phyloP scores from a whole-genome alignment of 768 basidiomycete species.

The Rhodotorula taiwanensis region DNA sequence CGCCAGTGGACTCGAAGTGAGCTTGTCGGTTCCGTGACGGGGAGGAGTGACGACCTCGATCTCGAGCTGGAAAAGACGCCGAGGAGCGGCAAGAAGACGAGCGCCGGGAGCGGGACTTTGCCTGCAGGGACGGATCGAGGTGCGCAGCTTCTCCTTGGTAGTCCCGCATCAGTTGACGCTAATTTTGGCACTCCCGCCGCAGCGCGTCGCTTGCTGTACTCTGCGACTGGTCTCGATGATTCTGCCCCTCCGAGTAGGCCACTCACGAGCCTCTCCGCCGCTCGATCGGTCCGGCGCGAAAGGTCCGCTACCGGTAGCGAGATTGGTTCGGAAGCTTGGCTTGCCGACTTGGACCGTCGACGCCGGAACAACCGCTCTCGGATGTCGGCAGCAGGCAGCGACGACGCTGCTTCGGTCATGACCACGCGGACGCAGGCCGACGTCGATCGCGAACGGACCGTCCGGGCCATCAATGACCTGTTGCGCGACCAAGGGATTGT shows the following conservation, averaged over 20 bases:
- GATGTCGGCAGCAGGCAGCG: conserved; percentile 16
- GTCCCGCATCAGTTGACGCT: too few species aligned
- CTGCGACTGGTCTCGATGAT: too few species aligned
- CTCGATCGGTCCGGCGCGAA: neutral
- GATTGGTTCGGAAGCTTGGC: conserved; percentile 14
- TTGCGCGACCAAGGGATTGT: conserved; percentile 18
- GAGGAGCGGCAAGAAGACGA: conserved; percentile 8
- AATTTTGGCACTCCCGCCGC: too few species aligned
- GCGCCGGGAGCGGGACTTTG: neutral
- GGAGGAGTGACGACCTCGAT: neutral
- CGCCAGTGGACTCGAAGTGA: too few species aligned
- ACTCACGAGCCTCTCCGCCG: neutral
- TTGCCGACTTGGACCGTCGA: conserved; percentile 15
- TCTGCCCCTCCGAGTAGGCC: too few species aligned
- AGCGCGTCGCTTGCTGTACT: too few species aligned
- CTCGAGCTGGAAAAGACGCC: conserved; percentile 1
- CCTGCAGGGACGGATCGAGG: neutral
- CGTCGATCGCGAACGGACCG: conserved; percentile 24
- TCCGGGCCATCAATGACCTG: conserved; percentile 31
- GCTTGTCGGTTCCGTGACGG: too few species aligned
- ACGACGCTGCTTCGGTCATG: conserved; percentile 1
- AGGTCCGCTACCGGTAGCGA: neutral
- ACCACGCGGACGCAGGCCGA: neutral
- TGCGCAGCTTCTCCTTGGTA: neutral
- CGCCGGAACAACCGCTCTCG: conserved; percentile 14